These are phyloP conservation scores for Cryphonectria radicalis DNA, from an alignment of 2,329 filamentous ascomycete genomes.

Conservation along the genomic window DNA sequence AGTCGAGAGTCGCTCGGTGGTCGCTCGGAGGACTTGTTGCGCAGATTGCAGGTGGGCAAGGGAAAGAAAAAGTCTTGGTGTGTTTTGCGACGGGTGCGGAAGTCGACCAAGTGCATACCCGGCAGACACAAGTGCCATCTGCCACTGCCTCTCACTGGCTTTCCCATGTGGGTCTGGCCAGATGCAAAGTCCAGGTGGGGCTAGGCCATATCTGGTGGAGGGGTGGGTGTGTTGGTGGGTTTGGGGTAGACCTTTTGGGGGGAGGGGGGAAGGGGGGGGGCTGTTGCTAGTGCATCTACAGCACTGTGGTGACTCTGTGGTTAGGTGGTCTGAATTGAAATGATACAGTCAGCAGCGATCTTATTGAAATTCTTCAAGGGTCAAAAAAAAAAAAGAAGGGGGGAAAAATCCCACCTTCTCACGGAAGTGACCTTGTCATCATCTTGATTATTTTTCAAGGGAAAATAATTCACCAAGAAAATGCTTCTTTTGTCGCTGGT, in stretches of 20 bases:
- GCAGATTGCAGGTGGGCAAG: constrained; percentile 5
- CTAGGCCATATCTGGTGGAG: background rate
- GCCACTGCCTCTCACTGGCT: background rate
- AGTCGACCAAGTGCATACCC: constrained; percentile 6
- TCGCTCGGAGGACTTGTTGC: background rate
- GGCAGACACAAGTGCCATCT: background rate
- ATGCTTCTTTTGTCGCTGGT: background rate
- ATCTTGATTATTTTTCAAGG: too few relatives aligned
- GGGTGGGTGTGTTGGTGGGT: background rate
- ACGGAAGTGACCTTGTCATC: too few relatives aligned
- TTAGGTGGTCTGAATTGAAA: constrained; percentile 7
- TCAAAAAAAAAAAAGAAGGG: background rate
- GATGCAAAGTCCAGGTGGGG: background rate
- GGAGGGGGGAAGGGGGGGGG: background rate
- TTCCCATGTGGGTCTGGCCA: constrained; percentile 4
- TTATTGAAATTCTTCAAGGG: background rate
- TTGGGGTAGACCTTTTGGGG: background rate
- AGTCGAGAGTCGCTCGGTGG: constrained; percentile 1
- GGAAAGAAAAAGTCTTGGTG: constrained; percentile 12
- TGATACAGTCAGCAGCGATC: background rate
- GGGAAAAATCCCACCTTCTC: background rate
- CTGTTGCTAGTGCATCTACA: background rate
- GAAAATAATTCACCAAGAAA: too few relatives aligned
- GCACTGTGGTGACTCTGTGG: background rate
- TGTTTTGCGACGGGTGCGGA: constrained; percentile 12